These are phyloP conservation scores for Candida namnaoensis DNA, from an alignment of 805 yeast species.

Conservation along the genomic window DNA sequence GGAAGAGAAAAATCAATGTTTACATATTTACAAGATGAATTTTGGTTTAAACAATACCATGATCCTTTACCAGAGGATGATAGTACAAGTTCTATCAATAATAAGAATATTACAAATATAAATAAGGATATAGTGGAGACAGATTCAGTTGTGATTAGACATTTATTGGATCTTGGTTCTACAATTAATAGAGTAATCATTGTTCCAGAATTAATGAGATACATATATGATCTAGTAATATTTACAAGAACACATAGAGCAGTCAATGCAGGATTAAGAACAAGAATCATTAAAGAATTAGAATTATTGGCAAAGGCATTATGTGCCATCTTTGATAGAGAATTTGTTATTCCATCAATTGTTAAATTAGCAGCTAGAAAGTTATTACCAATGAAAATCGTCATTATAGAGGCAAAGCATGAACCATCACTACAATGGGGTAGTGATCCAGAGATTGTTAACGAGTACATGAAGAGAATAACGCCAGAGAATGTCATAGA, in stretches of 20 bases:
- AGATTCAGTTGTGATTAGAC: not conserved
- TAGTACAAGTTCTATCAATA: not conserved
- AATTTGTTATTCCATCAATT: slow-evolving; percentile 43
- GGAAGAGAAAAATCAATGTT: slow-evolving; percentile 11
- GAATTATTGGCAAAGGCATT: slow-evolving; percentile 28
- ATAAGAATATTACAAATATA: not conserved
- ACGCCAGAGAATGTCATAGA: slow-evolving; percentile 41
- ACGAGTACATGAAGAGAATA: slow-evolving; percentile 33
- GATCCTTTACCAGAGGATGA: slow-evolving; percentile 1
- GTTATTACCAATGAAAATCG: slow-evolving; percentile 38
- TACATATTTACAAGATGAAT: slow-evolving; percentile 13
- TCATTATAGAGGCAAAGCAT: slow-evolving; percentile 26
- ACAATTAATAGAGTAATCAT: slow-evolving; percentile 21
- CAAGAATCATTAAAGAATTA: slow-evolving; percentile 34
- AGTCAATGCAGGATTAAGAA: slow-evolving; percentile 43
- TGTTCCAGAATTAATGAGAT: slow-evolving; percentile 41
- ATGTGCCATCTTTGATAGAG: slow-evolving; percentile 30
- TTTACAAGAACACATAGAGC: slow-evolving; percentile 47
- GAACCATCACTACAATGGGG: slow-evolving; percentile 52
- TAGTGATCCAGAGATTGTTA: slow-evolving; percentile 34
- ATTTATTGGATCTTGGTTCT: slow-evolving; percentile 2
- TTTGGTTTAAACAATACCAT: slow-evolving; percentile 25
- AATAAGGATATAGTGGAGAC: not conserved
- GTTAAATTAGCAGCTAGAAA: slow-evolving; percentile 41
- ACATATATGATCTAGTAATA: slow-evolving; percentile 47